Evolutionary conservation across 73 alveolate genomes (phyloP).

Genomic region (Paramecium sonneborni): DNA sequence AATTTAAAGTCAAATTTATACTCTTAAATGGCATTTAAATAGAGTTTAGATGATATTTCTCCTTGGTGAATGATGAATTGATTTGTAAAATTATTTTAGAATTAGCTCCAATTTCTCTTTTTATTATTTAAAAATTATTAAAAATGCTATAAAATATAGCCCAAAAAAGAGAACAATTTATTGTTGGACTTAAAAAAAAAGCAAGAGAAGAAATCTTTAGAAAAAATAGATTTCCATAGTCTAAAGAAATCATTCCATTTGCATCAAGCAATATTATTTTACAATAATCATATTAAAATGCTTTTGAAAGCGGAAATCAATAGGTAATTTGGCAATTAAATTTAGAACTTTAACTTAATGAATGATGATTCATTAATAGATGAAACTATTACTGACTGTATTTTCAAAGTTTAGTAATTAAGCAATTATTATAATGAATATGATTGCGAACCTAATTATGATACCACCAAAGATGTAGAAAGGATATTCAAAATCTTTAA

Average conservation of each 20-base stretch:
- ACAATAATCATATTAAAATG: background rate
- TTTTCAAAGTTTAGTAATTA: background rate
- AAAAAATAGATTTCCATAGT: background rate
- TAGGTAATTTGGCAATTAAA: background rate
- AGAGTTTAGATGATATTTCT: constrained; percentile 15
- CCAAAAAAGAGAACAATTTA: background rate
- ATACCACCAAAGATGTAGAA: background rate
- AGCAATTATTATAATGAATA: background rate
- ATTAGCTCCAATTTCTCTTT: background rate
- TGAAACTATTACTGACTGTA: background rate
- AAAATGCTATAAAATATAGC: background rate
- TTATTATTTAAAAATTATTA: background rate
- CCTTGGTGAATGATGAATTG: constrained; percentile 21
- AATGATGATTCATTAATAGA: background rate
- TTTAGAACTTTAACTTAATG: background rate
- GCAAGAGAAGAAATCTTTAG: constrained; percentile 4
- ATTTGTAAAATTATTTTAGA: background rate
- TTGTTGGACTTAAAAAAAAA: background rate
- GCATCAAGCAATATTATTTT: background rate
- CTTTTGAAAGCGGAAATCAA: background rate
- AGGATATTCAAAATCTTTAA: background rate
- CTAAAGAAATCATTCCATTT: background rate
- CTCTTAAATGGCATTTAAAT: background rate
- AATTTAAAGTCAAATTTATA: background rate
- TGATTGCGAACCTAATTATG: background rate